Base-by-base conservation (phyloP, 352 stramenopile species). In the Saprolegnia diclina region DNA sequence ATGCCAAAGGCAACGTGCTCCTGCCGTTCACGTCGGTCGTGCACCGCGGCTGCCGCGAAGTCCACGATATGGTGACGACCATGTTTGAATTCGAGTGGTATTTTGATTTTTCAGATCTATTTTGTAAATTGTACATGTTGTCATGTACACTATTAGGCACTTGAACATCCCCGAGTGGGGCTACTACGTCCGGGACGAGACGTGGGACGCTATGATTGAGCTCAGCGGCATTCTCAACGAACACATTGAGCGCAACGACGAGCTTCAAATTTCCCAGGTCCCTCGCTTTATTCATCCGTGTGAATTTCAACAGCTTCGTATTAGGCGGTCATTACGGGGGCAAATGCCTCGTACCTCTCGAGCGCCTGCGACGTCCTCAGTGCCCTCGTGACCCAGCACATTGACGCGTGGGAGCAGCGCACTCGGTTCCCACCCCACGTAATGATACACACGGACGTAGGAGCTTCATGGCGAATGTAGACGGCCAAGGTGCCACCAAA, bases 81-180 rank as follows among this genome's bases (percentile, higher is more conserved):
- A 90, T 92, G 82, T 91, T 88, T 45, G 82, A 91, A 64, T 92
- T 90, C 46, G 85, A 91, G 61, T 72, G 72, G 56, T 73, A 73
- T n/a, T 0, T 19, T 65, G 2, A 0, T 21, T 13, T 38, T 69
- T 32, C 42, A 40, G 1, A 35, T 37, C 13, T 53, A 38, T 14
- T 5, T 19, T 65, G 79, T 82, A 76, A 19, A 63, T 42, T 72
- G 22, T n/a, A n/a, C n/a, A n/a, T 26, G 4, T 48, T 48, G 29
- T 35, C 29, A 35, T 35, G 5, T 5, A 35, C 2, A 35, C 5
- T 14, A 18, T 37, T 55, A 88, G 80, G 18, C 85, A 84, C 64
- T 70, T 92, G 10, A 89, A 89, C 67, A 92, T 92, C 46, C 82
- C 87, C 63, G 81, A 88, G 56, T 92, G 85, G 85, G 82, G 81